Evolutionary conservation across 306 rosid species (phyloP).

Genomic region (Senna tora): DNA sequence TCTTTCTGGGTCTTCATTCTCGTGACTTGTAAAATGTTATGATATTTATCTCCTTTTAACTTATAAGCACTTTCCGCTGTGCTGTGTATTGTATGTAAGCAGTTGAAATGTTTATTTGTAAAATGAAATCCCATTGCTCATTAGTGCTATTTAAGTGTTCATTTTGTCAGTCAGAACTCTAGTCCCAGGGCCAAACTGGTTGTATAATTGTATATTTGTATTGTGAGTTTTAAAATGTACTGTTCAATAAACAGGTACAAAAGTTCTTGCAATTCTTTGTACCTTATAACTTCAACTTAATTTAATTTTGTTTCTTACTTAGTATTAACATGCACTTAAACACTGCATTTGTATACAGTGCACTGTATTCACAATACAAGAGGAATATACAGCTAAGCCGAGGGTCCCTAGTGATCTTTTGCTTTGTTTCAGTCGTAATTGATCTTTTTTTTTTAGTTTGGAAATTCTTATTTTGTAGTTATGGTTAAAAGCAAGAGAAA

Average conservation of each 20-base stretch:
- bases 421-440: constrained; percentile 26
- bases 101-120: constrained; percentile 56
- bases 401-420: constrained; percentile 38
- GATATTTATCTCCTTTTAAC: constrained; percentile 47
- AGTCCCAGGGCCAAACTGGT: constrained; percentile 19
- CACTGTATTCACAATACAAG: constrained; percentile 12
- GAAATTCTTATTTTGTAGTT: constrained; percentile 42
- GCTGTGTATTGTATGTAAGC: constrained; percentile 57
- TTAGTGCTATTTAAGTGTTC: constrained; percentile 38
- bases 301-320: background rate
- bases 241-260: constrained; percentile 12
- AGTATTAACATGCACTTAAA: background rate
- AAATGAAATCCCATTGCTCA: constrained; percentile 41
- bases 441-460: constrained; percentile 32
- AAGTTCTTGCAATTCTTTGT: constrained; percentile 10
- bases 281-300: background rate
- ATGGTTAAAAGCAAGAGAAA: constrained; percentile 46
- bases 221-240: constrained; percentile 33
- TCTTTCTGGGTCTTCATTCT: constrained; percentile 45
- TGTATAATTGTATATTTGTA: too few species aligned
- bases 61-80: constrained; percentile 57
- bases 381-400: constrained; percentile 33
- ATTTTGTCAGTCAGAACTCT: constrained; percentile 31
- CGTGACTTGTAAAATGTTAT: constrained; percentile 41
- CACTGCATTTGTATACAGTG: background rate